phyloP scores from a whole-genome alignment of 495 filamentous ascomycete species.

The Aspergillus ostianus region DNA sequence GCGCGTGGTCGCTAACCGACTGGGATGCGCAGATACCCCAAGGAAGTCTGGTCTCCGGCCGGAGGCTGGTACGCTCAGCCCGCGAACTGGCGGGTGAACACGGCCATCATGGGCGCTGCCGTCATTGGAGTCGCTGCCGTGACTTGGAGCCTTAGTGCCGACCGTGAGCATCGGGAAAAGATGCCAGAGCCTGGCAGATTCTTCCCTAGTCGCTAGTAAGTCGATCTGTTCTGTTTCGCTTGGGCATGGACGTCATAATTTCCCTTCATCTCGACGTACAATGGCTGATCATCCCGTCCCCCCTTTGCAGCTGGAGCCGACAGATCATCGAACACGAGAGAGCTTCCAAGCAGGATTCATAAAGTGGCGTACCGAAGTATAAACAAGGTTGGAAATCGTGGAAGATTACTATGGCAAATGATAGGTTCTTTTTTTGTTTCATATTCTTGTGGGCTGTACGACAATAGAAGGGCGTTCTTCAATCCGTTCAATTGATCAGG shows the following conservation, averaged over 20 bases:
- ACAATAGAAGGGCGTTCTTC: slow-evolving; percentile 47
- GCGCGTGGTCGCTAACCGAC: slow-evolving; percentile 23
- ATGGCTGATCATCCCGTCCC: neutral
- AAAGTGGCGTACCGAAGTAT: slow-evolving; percentile 16
- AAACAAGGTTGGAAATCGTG: slow-evolving; percentile 16
- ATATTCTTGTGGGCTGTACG: slow-evolving; percentile 44
- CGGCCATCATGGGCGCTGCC: slow-evolving; percentile 72
- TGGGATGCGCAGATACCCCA: slow-evolving; percentile 72
- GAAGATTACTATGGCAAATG: slow-evolving; percentile 26
- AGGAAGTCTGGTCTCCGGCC: slow-evolving; percentile 98
- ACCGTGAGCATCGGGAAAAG: slow-evolving; percentile 72
- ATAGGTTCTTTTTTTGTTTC: slow-evolving; percentile 33
- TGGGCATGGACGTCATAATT: slow-evolving; percentile 9
- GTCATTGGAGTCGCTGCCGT: slow-evolving; percentile 72
- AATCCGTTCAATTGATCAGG: slow-evolving; percentile 45
- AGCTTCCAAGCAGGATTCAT: slow-evolving; percentile 57
- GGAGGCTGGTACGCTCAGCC: slow-evolving; percentile 98
- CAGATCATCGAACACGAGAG: slow-evolving; percentile 88
- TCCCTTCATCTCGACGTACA: slow-evolving; percentile 21
- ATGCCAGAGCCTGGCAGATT: slow-evolving; percentile 88
- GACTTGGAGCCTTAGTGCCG: slow-evolving; percentile 78
- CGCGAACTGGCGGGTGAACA: slow-evolving; percentile 92
- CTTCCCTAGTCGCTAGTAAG: slow-evolving; percentile 95
- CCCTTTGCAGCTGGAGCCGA: slow-evolving; percentile 73
- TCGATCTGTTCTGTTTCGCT: slow-evolving; percentile 19